These are phyloP conservation scores for Pseudozyma thailandica DNA, from an alignment of 1,284 basidiomycete species.

Conservation along the genomic window DNA sequence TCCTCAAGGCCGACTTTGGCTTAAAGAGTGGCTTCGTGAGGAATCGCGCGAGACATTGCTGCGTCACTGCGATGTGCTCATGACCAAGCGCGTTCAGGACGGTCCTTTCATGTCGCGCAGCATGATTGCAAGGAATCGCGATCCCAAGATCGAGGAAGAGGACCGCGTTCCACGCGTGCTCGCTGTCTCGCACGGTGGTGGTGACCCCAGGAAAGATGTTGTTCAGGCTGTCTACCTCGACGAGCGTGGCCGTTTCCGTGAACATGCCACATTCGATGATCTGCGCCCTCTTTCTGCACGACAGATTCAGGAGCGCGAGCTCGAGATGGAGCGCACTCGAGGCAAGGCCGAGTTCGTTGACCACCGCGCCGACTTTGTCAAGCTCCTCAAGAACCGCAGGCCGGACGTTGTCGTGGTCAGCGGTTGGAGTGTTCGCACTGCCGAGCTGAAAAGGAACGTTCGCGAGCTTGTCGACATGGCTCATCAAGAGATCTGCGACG, in stretches of 20 bases:
- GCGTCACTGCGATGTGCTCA: conserved; percentile 53
- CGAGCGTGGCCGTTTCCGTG: conserved; percentile 85
- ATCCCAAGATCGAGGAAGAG: conserved; percentile 72
- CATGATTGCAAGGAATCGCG: conserved; percentile 58
- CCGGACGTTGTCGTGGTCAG: conserved; percentile 91
- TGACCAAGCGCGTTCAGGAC: conserved; percentile 69
- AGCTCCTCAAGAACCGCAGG: conserved; percentile 81
- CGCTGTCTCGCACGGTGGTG: conserved; percentile 92
- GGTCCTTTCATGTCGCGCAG: conserved; percentile 76
- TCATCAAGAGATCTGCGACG: conserved; percentile 66
- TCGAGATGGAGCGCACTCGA: conserved; percentile 69
- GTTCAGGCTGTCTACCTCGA: conserved; percentile 88
- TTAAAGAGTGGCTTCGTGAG: conserved; percentile 86
- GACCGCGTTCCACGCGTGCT: conserved; percentile 84
- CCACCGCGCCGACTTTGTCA: conserved; percentile 75
- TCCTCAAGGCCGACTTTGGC: conserved; percentile 85
- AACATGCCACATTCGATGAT: conserved; percentile 86
- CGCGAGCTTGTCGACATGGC: conserved; percentile 75
- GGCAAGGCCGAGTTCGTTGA: conserved; percentile 71
- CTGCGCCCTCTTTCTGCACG: conserved; percentile 52
- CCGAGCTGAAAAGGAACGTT: conserved; percentile 74
- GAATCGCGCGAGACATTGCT: conserved; percentile 80
- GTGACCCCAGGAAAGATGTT: conserved; percentile 89
- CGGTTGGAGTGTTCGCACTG: conserved; percentile 77
- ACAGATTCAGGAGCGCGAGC: conserved; percentile 71